A percentile compares a stretch with the other conserved stretches of the same genome.
phyloP scores from a whole-genome alignment of 2,329 filamentous ascomycete species.

The Trichoderma sp. region DNA sequence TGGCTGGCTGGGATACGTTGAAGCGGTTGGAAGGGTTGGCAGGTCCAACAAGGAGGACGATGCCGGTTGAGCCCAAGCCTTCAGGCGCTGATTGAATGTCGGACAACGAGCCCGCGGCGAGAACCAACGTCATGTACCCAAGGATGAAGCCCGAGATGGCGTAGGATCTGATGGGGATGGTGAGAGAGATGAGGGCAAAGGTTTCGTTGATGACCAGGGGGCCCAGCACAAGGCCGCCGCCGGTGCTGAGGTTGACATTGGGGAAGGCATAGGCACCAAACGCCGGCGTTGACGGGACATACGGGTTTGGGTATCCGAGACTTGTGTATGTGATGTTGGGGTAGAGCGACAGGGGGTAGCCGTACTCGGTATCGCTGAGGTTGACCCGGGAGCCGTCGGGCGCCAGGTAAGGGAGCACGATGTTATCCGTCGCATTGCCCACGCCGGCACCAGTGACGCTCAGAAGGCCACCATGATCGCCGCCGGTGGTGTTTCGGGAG shows the following conservation, averaged over 20 bases:
- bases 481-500: conserved; percentile 58
- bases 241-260: conserved; percentile 47
- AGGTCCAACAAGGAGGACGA: conserved; percentile 70
- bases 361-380: conserved; percentile 61
- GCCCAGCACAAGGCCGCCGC: conserved; percentile 67
- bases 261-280: conserved; percentile 49
- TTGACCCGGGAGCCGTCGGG: conserved; percentile 56
- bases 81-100: conserved; percentile 61
- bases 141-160: conserved; percentile 59
- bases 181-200: conserved; percentile 76
- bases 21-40: conserved; percentile 64
- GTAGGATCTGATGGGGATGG: conserved; percentile 69
- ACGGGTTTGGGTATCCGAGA: conserved; percentile 40
- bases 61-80: conserved; percentile 67
- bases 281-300: conserved; percentile 40
- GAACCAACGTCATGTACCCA: conserved; percentile 81
- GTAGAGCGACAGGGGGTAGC: conserved; percentile 70
- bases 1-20: conserved; percentile 41
- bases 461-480: conserved; percentile 51
- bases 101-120: conserved; percentile 64
- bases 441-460: conserved; percentile 57
- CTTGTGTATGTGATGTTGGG: conserved; percentile 71
- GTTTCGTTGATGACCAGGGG: conserved; percentile 70
- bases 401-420: conserved; percentile 56
- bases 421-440: conserved; percentile 42